Percentiles rank a stretch among this genome's conserved stretches.
These are phyloP conservation scores for Scleroderma bovista DNA, from an alignment of 768 basidiomycete genomes.

Conservation along the genomic window DNA sequence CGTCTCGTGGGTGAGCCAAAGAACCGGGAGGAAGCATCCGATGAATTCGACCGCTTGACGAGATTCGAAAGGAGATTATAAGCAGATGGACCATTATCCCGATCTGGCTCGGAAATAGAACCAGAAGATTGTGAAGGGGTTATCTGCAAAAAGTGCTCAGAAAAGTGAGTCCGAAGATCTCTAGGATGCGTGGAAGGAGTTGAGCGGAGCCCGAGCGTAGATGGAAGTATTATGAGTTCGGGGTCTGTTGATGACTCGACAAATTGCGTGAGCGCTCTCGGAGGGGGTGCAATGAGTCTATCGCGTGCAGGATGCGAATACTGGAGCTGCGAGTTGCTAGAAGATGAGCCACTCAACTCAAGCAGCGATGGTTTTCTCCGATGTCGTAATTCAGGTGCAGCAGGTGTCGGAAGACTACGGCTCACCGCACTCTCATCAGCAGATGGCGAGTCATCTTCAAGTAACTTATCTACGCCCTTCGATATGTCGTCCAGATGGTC, in stretches of 20 bases:
- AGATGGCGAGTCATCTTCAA: slow-evolving; percentile 21
- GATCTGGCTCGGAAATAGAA: slow-evolving; percentile 31
- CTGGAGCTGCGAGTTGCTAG: slow-evolving; percentile 38
- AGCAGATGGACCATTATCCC: slow-evolving; percentile 48
- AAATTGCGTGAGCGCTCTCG: slow-evolving; percentile 72
- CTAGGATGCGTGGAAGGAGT: slow-evolving; percentile 24
- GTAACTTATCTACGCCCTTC: slow-evolving; percentile 54
- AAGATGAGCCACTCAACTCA: slow-evolving; percentile 27
- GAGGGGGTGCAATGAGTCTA: slow-evolving; percentile 59
- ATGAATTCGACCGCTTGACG: slow-evolving; percentile 32
- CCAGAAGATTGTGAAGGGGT: neutral
- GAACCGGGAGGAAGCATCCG: slow-evolving; percentile 20
- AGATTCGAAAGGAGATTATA: slow-evolving; percentile 60
- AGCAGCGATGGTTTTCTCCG: slow-evolving; percentile 45
- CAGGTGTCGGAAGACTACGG: slow-evolving; percentile 40
- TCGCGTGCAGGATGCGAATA: slow-evolving; percentile 48
- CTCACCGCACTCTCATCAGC: slow-evolving; percentile 30
- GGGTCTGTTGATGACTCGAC: slow-evolving; percentile 52
- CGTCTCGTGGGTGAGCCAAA: slow-evolving; percentile 31
- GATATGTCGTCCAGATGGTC: slow-evolving; percentile 64
- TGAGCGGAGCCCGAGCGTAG: slow-evolving; percentile 61
- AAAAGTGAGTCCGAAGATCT: slow-evolving; percentile 6
- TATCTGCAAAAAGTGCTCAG: slow-evolving; percentile 1
- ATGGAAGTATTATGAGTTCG: slow-evolving; percentile 54
- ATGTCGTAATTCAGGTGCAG: slow-evolving; percentile 26